A percentile compares a stretch with the other conserved stretches of the same genome.
phyloP scores from a whole-genome alignment of 345 rosid genomes.

The Kandelia obovata region DNA sequence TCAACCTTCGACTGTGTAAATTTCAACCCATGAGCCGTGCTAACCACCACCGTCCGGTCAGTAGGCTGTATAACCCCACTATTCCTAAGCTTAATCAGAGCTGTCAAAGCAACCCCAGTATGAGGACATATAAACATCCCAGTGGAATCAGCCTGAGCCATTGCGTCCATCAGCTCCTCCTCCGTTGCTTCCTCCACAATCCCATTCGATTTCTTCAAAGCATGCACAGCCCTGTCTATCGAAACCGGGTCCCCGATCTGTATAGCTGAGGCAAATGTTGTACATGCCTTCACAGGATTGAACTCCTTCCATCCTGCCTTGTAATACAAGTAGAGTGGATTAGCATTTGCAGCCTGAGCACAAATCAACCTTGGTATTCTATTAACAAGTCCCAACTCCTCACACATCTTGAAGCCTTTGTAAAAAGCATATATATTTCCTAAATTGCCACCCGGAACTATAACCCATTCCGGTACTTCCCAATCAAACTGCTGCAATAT shows the following conservation, averaged over 20 bases:
- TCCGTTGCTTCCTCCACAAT: conserved; percentile 89
- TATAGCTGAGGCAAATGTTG: conserved; percentile 87
- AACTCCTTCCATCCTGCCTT: conserved; percentile 78
- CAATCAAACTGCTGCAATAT: conserved; percentile 92
- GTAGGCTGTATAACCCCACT: conserved; percentile 63
- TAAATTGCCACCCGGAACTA: conserved; percentile 88
- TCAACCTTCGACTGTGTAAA: conserved; percentile 79
- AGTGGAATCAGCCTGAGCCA: conserved; percentile 88
- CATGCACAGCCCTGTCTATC: conserved; percentile 81
- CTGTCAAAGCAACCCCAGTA: conserved; percentile 86
- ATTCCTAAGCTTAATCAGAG: conserved; percentile 70
- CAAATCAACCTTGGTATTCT: conserved; percentile 79
- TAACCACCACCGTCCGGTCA: conserved; percentile 80
- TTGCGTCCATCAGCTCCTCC: conserved; percentile 92
- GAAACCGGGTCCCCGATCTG: conserved; percentile 96
- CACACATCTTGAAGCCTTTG: conserved; percentile 86
- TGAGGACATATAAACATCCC: conserved; percentile 97
- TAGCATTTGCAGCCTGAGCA: conserved; percentile 91
- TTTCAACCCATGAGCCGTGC: conserved; percentile 93
- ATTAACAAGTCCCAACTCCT: conserved; percentile 76
- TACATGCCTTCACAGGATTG: conserved; percentile 59
- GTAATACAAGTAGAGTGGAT: conserved; percentile 77
- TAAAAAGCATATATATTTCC: conserved; percentile 91
- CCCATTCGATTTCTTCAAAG: conserved; percentile 65
- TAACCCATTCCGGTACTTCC: conserved; percentile 95